Percentiles rank a stretch among this genome's conserved stretches.
phyloP scores from a whole-genome alignment of 2,329 filamentous ascomycete genomes.

The Chaetoscypha palmicola region DNA sequence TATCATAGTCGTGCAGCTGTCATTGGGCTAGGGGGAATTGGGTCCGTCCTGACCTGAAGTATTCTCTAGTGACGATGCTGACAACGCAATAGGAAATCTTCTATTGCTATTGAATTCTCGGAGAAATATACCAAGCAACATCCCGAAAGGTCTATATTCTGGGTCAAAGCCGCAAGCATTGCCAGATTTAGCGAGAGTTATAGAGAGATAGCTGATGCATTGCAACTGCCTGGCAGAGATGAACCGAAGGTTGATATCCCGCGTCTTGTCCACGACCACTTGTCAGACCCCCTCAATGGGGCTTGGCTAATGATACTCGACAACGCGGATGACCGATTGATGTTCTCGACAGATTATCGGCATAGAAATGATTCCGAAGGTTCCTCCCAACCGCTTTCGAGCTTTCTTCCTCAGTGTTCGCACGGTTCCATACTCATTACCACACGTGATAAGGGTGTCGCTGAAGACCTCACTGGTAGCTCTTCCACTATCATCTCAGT shows the following conservation, averaged over 20 bases:
- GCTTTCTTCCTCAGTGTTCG: slow-evolving; percentile 10
- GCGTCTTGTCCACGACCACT: neutral
- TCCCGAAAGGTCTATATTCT: neutral
- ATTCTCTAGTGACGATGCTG: neutral
- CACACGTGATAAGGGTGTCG: neutral
- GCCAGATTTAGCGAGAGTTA: neutral
- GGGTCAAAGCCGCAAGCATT: neutral
- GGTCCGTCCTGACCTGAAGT: neutral
- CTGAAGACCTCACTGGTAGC: neutral
- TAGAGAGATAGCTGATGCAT: neutral
- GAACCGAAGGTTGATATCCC: neutral
- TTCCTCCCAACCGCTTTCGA: slow-evolving; percentile 1
- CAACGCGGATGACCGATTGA: slow-evolving; percentile 35
- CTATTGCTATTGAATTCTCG: neutral
- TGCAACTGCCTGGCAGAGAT: neutral
- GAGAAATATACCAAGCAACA: neutral
- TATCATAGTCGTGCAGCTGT: too few species aligned
- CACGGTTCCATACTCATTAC: neutral
- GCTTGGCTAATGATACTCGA: slow-evolving; percentile 32
- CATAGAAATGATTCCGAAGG: neutral
- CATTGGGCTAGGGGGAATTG: slow-evolving; percentile 1
- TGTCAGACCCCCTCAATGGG: neutral
- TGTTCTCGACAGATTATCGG: neutral
- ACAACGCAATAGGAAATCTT: neutral
- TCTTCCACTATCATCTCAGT: neutral